phyloP scores from a whole-genome alignment of 768 basidiomycete genomes.

The Lactarius sp. region DNA sequence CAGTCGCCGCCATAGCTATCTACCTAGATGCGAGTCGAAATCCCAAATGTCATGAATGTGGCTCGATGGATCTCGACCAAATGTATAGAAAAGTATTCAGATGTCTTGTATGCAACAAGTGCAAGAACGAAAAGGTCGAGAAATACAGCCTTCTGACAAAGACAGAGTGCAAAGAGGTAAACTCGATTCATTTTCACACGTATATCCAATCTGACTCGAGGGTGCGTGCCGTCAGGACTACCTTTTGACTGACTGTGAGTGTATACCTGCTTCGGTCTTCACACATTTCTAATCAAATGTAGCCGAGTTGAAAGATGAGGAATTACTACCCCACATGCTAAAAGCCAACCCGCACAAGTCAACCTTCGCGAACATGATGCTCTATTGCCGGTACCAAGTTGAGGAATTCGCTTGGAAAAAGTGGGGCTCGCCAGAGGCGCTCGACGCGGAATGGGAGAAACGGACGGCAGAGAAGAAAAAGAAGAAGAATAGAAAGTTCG shows the following conservation, averaged over 20 bases:
- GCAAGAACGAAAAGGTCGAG: slow-evolving; percentile 86
- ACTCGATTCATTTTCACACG: slow-evolving; percentile 25
- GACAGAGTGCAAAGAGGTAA: slow-evolving; percentile 94
- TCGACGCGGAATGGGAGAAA: slow-evolving; percentile 83
- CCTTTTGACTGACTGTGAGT: slow-evolving; percentile 83
- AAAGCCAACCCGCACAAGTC: slow-evolving; percentile 94
- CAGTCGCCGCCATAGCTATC: slow-evolving; percentile 51
- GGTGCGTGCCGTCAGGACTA: slow-evolving; percentile 60
- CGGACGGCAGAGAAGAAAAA: slow-evolving; percentile 79
- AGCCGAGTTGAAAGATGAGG: slow-evolving; percentile 92
- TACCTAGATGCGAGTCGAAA: slow-evolving; percentile 67
- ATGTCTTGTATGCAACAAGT: slow-evolving; percentile 81
- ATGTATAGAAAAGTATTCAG: slow-evolving; percentile 77
- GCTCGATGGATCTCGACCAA: slow-evolving; percentile 84
- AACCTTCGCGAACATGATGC: slow-evolving; percentile 98
- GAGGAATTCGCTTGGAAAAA: slow-evolving; percentile 98
- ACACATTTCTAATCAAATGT: slow-evolving; percentile 10
- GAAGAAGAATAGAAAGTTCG: slow-evolving; percentile 93
- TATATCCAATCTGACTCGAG: not conserved
- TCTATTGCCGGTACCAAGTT: slow-evolving; percentile 89
- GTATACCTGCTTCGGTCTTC: slow-evolving; percentile 6
- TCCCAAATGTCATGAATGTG: slow-evolving; percentile 83
- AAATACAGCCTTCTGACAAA: slow-evolving; percentile 95
- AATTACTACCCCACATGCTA: slow-evolving; percentile 86
- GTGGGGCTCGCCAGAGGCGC: slow-evolving; percentile 90